A percentile compares a stretch with the other conserved stretches of the same genome.
These are phyloP conservation scores for Adansonia digitata DNA, from an alignment of 345 rosid species.

Conservation along the genomic window DNA sequence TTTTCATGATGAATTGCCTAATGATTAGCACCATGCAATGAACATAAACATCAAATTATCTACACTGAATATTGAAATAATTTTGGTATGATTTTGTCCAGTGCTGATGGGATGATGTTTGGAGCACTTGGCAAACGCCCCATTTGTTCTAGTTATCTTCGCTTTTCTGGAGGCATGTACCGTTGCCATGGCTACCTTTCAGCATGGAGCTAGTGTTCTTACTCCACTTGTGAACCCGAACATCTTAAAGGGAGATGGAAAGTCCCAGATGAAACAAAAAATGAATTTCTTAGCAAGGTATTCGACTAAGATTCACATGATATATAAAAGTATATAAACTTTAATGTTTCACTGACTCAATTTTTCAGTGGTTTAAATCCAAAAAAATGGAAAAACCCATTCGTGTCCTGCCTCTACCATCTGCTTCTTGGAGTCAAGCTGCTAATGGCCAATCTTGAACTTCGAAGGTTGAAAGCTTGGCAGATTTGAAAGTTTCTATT, in stretches of 20 bases:
- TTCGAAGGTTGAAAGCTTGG: conserved; percentile 59
- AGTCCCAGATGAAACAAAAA: conserved; percentile 63
- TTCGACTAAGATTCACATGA: neutral
- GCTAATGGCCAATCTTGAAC: conserved; percentile 38
- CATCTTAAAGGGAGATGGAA: conserved; percentile 78
- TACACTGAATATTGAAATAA: neutral
- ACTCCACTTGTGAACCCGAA: conserved; percentile 65
- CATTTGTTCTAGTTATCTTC: conserved; percentile 65
- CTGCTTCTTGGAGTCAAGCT: conserved; percentile 41
- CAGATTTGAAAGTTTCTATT: conserved; percentile 64
- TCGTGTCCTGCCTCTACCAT: conserved; percentile 48
- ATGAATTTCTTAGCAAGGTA: conserved; percentile 69
- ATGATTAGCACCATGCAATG: neutral
- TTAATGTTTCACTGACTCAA: conserved; percentile 13
- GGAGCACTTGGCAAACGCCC: conserved; percentile 78
- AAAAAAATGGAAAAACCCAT: conserved; percentile 65
- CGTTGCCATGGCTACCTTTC: conserved; percentile 69
- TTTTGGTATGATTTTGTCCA: conserved; percentile 25
- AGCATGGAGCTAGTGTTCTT: conserved; percentile 92
- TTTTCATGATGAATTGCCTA: neutral
- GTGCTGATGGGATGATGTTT: conserved; percentile 97
- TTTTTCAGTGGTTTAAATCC: conserved; percentile 82
- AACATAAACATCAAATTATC: neutral
- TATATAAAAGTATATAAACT: conserved; percentile 7
- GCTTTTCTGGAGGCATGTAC: conserved; percentile 70